Evolutionary conservation across 2,329 filamentous ascomycete genomes (phyloP).

Genomic region (Pseudohalonectria lignicola): DNA sequence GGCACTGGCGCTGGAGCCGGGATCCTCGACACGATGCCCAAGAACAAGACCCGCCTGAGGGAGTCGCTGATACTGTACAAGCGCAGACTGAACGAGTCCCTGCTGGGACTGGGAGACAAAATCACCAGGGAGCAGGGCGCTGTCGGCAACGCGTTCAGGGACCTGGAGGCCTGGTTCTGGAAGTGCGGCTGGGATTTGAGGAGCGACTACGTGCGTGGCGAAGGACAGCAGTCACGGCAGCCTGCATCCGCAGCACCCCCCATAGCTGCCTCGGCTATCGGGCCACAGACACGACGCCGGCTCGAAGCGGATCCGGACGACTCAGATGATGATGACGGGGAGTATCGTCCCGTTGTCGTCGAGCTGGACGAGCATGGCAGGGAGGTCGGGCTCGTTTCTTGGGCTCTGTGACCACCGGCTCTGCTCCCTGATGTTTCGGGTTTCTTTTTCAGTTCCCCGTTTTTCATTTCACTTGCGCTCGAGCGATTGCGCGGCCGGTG

Average conservation of each 20-base stretch:
- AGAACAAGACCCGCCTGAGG: conserved; percentile 23
- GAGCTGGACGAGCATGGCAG: conserved; percentile 40
- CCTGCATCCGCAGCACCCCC: background rate
- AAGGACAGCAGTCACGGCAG: conserved; percentile 25
- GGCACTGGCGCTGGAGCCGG: conserved; percentile 6
- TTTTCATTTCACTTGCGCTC: no score
- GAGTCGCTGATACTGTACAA: conserved; percentile 43
- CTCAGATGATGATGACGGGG: conserved; percentile 33
- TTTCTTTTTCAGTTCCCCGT: no score
- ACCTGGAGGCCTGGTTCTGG: conserved; percentile 35
- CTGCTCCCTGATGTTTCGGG: no score
- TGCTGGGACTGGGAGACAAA: conserved; percentile 21
- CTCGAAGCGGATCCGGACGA: conserved; percentile 36
- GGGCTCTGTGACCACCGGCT: conserved; percentile 19
- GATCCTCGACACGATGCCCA: conserved; percentile 23
- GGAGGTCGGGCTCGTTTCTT: conserved; percentile 40
- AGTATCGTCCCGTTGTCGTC: conserved; percentile 41
- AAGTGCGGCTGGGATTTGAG: conserved; percentile 43
- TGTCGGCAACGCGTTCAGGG: conserved; percentile 35
- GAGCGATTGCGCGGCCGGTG: no score
- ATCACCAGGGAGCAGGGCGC: conserved; percentile 27
- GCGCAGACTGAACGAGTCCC: conserved; percentile 35
- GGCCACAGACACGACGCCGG: conserved; percentile 15
- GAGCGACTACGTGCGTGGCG: conserved; percentile 37
- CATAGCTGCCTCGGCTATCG: background rate